phyloP scores from a whole-genome alignment of 2,329 filamentous ascomycete genomes.

The Fusarium keratoplasticum region DNA sequence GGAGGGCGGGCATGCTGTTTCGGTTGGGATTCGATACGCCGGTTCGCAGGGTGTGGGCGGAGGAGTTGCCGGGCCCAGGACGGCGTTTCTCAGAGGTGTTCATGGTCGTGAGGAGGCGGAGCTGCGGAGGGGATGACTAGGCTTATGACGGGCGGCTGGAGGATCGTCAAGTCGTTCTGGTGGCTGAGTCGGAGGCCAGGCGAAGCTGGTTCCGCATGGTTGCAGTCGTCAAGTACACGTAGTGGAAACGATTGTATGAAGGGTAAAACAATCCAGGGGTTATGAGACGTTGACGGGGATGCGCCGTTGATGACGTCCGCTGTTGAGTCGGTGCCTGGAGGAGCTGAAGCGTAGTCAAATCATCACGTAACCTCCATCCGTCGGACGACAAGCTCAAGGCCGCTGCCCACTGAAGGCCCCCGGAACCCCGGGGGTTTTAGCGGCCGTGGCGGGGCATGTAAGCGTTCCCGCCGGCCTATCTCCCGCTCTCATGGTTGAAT shows the following conservation, averaged over 20 bases:
- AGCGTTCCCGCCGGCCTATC: neutral
- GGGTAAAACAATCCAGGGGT: neutral
- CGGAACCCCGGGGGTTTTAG: slow-evolving; percentile 20
- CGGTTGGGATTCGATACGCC: slow-evolving; percentile 47
- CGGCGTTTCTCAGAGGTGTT: slow-evolving; percentile 60
- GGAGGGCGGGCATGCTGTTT: slow-evolving; percentile 46
- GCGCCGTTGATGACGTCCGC: slow-evolving; percentile 22
- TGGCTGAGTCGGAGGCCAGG: slow-evolving; percentile 43
- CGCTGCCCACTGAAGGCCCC: slow-evolving; percentile 30
- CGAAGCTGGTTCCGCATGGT: slow-evolving; percentile 47
- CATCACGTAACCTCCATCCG: neutral
- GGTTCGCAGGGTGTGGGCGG: slow-evolving; percentile 30
- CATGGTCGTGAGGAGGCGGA: slow-evolving; percentile 46
- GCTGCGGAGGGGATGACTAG: slow-evolving; percentile 10
- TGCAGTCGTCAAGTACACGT: slow-evolving; percentile 35
- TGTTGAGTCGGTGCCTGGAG: slow-evolving; percentile 36
- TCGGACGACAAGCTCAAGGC: slow-evolving; percentile 11
- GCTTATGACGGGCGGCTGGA: slow-evolving; percentile 11
- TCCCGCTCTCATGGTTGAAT: neutral
- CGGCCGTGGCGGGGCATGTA: slow-evolving; percentile 21
- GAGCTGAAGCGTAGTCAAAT: neutral
- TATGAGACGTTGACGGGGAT: neutral
- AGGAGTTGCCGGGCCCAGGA: slow-evolving; percentile 44
- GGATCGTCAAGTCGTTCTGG: slow-evolving; percentile 42
- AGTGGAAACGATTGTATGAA: slow-evolving; percentile 4